Percentiles rank a stretch among this genome's conserved stretches.
Conservation (phyloP, 2,329 filamentous ascomycete genomes). For the Graphilbum ipis-grandicollis region DNA sequence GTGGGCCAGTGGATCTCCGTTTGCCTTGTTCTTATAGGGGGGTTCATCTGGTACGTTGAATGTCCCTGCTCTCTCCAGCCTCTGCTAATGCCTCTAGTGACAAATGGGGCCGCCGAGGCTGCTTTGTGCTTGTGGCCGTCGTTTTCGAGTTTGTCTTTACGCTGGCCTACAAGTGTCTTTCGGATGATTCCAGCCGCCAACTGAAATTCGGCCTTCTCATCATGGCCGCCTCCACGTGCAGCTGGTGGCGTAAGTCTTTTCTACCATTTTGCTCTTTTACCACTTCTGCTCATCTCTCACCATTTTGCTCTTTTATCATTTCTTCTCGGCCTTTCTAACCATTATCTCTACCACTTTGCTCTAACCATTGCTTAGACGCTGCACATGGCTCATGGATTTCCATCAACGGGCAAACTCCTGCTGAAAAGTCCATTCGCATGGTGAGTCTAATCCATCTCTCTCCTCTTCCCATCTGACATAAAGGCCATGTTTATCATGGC, state of each 20-base stretch:
- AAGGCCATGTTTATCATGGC: conserved; percentile 35
- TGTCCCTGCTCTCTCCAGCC: neutral
- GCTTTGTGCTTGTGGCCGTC: conserved; percentile 5
- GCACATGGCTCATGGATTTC: conserved; percentile 10
- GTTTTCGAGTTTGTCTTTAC: conserved; percentile 8
- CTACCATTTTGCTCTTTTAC: too few relatives aligned
- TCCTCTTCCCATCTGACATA: neutral
- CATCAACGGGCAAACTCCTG: conserved; percentile 1
- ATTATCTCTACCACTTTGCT: too few relatives aligned
- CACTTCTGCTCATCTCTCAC: too few relatives aligned
- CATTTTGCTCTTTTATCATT: too few relatives aligned
- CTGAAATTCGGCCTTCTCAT: conserved; percentile 8
- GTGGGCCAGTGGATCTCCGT: conserved; percentile 37
- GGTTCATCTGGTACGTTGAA: conserved; percentile 3
- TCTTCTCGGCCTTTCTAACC: too few relatives aligned
- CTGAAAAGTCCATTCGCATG: conserved; percentile 2
- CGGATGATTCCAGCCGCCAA: conserved; percentile 1
- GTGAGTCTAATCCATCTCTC: neutral
- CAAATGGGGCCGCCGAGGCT: conserved; percentile 7
- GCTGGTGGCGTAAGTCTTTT: conserved; percentile 8
- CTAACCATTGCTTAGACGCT: conserved; percentile 6
- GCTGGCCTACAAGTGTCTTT: conserved; percentile 9
- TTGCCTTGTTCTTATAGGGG: conserved; percentile 13
- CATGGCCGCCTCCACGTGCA: conserved; percentile 8
- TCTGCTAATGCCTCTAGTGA: conserved; percentile 2